These are phyloP conservation scores for Luffa acutangula DNA, from an alignment of 306 rosid species.

Conservation along the genomic window DNA sequence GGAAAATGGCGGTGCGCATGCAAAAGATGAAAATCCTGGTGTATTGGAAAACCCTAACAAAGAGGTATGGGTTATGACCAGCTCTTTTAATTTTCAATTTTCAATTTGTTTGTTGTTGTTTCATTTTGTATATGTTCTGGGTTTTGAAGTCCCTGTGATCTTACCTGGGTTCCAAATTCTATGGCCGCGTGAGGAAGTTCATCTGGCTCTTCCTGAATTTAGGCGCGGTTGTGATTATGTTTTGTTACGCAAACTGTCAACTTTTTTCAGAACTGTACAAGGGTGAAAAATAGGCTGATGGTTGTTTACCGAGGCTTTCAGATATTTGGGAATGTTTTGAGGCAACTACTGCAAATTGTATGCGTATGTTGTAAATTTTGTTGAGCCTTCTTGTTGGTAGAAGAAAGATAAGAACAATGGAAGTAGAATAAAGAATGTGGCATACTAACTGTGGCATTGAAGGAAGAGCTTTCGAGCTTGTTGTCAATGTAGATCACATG, in stretches of 20 bases:
- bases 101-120: background rate
- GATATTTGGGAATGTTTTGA: background rate
- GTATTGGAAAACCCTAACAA: slow-evolving; percentile 25
- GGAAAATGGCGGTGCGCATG: slow-evolving; percentile 15
- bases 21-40: slow-evolving; percentile 15
- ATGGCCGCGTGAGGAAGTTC: background rate
- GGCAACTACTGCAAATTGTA: background rate
- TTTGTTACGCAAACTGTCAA: background rate
- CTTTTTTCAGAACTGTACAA: background rate
- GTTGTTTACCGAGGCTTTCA: background rate
- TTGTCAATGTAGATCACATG: background rate
- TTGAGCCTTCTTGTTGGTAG: background rate
- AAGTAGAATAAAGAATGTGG: background rate
- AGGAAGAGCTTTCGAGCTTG: background rate
- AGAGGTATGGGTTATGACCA: slow-evolving; percentile 20
- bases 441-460: background rate
- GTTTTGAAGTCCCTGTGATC: background rate
- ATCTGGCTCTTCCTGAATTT: background rate
- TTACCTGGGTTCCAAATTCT: background rate
- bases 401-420: background rate
- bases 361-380: background rate
- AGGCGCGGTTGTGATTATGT: background rate
- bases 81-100: background rate
- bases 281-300: background rate
- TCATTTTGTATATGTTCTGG: background rate